Evolutionary conservation across 495 filamentous ascomycete genomes (phyloP).

Genomic region (Amphirosellinia nigrospora): DNA sequence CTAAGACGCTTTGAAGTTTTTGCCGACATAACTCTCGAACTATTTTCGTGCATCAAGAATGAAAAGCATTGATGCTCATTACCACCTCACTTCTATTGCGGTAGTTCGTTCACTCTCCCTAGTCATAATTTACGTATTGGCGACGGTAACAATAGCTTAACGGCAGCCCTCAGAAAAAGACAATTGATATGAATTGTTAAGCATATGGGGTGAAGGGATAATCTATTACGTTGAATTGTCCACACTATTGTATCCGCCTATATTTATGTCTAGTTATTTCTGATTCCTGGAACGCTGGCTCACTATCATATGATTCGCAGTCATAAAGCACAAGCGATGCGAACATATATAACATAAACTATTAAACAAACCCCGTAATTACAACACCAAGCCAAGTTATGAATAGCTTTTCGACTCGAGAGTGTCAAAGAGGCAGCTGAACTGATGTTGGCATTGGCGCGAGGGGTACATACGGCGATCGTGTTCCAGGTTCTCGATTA

Average conservation of each 20-base stretch:
- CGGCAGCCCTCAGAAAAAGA: not conserved
- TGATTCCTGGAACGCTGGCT: too few species aligned
- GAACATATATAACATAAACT: too few species aligned
- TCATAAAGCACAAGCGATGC: too few species aligned
- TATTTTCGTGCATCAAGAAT: not conserved
- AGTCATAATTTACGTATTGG: not conserved
- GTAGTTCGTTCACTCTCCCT: not conserved
- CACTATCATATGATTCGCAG: too few species aligned
- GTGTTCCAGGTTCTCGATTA: conserved; percentile 6
- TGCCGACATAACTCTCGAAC: not conserved
- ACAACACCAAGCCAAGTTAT: too few species aligned
- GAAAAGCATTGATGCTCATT: not conserved
- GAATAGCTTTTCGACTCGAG: not conserved
- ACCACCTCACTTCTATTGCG: not conserved
- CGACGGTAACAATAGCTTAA: not conserved
- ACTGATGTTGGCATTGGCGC: conserved; percentile 1
- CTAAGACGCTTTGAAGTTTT: not conserved
- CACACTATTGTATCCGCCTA: too few species aligned
- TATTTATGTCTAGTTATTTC: too few species aligned
- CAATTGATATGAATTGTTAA: not conserved
- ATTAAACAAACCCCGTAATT: too few species aligned
- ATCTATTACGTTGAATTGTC: not conserved
- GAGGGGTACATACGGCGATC: conserved; percentile 1
- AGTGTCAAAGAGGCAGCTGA: conserved; percentile 5
- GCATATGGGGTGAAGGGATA: not conserved